phyloP scores from a whole-genome alignment of 2,329 filamentous ascomycete species.

The Colletotrichum paranaense region DNA sequence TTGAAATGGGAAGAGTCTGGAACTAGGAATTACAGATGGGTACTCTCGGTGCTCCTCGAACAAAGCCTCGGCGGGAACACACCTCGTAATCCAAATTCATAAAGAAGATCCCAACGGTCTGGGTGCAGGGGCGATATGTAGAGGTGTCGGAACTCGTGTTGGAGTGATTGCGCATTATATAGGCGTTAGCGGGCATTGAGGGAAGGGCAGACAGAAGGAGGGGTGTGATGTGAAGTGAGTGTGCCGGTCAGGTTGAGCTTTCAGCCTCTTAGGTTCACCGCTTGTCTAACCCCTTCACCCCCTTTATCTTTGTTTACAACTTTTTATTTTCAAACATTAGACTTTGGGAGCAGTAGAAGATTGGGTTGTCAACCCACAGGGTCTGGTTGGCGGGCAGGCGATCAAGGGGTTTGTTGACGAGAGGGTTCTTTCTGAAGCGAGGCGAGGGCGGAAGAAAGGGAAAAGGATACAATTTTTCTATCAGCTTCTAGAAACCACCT shows the following conservation, averaged over 20 bases:
- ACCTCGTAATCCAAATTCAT: neutral
- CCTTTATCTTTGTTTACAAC: neutral
- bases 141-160: neutral
- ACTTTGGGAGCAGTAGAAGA: neutral
- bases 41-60: neutral
- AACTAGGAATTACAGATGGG: neutral
- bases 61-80: neutral
- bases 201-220: neutral
- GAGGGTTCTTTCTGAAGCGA: neutral
- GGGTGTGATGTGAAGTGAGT: neutral
- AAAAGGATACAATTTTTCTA: neutral
- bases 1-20: neutral
- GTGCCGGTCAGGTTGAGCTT: neutral
- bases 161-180: conserved; percentile 12
- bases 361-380: neutral
- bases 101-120: neutral
- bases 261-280: neutral
- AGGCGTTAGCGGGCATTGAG: conserved; percentile 29
- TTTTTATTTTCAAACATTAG: conserved; percentile 2
- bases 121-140: neutral
- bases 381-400: neutral
- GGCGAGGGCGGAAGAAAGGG: no score
- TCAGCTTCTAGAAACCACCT: neutral
- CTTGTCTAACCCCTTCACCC: neutral
- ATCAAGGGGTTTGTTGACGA: neutral